Evolutionary conservation across 148 eudicot genomes (phyloP), one percentile per base, ranked within the genome.

Genomic region (Amaranthus hypochondriacus): DNA sequence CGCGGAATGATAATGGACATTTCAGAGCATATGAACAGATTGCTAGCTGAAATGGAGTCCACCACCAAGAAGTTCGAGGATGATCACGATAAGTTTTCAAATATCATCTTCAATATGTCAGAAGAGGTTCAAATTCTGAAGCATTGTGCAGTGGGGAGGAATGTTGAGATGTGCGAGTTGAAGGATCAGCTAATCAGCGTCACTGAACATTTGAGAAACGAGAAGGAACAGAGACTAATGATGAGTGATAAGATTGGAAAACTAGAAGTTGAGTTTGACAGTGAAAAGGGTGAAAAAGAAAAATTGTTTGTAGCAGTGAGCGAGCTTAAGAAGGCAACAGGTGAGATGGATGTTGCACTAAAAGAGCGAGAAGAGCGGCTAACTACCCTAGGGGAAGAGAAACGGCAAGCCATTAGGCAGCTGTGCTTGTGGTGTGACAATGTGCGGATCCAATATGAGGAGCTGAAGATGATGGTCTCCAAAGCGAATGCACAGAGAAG

Each of bases 361-460:
- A 72, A 72, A 66, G 81, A 81, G 72, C 83, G 64, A 62, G 82
- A 84, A 13, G 82, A 81, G 48, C 80, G 81, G 47, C 54, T 87
- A 3, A 54, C 68, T 52, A 86, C 74, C 4, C 69, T 92, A 5
- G 82, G 83, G 47, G 93, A 90, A 62, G 93, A 90, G 86, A 92
- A 92, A 76, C 86, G 86, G 48, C 90, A 90, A 75, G 97, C 90
- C 10, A 92, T 92, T 64, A 86, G 83, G 80, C 96, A 90, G 82
- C 76, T 92, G 69, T 90, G 93, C 58, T 76, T 90, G 49, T 88
- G 88, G 89, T 78, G 78, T 4, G 97, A 88, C 56, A 81, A 85
- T 79, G 83, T 87, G 71, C 84, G 82, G 10, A 77, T 66, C 69
- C 90, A 87, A 18, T 83, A 83, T 49, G 80, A 82, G 58, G 81